Conservation (phyloP, 371 early-diverging fungal species). For the Basidiobolus heterosporus region DNA sequence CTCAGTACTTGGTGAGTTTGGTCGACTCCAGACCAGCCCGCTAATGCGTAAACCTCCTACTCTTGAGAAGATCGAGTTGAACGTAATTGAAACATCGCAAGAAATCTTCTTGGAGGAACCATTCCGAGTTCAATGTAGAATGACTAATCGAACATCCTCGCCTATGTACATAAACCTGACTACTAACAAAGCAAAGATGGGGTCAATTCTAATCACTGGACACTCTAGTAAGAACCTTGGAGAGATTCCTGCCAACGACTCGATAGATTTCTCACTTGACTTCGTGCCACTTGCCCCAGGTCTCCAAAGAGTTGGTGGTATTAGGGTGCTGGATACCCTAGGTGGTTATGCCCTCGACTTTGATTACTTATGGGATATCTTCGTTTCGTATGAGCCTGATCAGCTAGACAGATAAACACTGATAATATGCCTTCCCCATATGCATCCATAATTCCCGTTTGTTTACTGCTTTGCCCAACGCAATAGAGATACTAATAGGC, state of each 20-base stretch:
- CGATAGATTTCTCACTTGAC: constrained; percentile 45
- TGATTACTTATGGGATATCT: constrained; percentile 38
- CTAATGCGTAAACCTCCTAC: constrained; percentile 66
- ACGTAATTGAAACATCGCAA: constrained; percentile 28
- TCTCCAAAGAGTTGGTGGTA: constrained; percentile 65
- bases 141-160: constrained; percentile 6
- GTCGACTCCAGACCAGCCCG: constrained; percentile 87
- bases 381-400: too few species aligned
- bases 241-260: constrained; percentile 33
- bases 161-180: constrained; percentile 38
- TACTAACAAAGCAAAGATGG: constrained; percentile 63
- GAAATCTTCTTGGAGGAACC: constrained; percentile 37
- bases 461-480: too few species aligned
- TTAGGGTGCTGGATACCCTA: constrained; percentile 42
- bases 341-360: constrained; percentile 52
- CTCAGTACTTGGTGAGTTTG: constrained; percentile 66
- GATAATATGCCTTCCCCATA: too few species aligned
- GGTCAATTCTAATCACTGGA: constrained; percentile 64
- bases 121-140: constrained; percentile 29
- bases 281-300: constrained; percentile 75
- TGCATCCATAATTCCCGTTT: too few species aligned
- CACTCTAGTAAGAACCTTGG: constrained; percentile 44
- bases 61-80: constrained; percentile 58
- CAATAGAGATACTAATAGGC: too few species aligned
- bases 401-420: too few species aligned